Evolutionary conservation across 306 rosid genomes (phyloP).

Genomic region (Gastrolobium villosum): DNA sequence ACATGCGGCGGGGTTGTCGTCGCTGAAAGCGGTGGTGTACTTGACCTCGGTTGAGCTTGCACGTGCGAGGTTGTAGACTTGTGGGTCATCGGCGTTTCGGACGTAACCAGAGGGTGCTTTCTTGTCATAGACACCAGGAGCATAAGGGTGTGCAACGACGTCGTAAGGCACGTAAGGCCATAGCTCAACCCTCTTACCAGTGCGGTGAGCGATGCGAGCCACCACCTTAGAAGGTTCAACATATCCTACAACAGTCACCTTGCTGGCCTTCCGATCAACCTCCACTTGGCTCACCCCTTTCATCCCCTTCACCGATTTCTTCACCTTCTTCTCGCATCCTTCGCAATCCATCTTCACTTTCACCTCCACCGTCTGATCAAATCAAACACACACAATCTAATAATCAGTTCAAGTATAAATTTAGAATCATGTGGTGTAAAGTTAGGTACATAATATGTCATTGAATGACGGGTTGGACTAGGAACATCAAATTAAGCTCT

Average conservation of each 20-base stretch:
- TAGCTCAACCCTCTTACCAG: constrained; percentile 83
- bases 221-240: constrained; percentile 77
- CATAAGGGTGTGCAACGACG: constrained; percentile 83
- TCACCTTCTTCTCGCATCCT: constrained; percentile 87
- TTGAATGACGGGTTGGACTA: too few species aligned
- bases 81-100: constrained; percentile 58
- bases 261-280: constrained; percentile 73
- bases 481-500: too few species aligned
- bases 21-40: constrained; percentile 91
- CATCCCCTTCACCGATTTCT: constrained; percentile 78
- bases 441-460: too few species aligned
- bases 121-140: constrained; percentile 73
- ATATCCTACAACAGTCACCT: constrained; percentile 77
- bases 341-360: constrained; percentile 92
- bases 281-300: constrained; percentile 76
- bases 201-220: constrained; percentile 71
- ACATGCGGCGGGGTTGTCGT: constrained; percentile 79
- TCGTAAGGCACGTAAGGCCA: constrained; percentile 96
- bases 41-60: constrained; percentile 85
- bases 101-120: constrained; percentile 90
- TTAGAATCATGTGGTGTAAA: too few species aligned
- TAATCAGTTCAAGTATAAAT: background rate
- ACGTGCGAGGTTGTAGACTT: constrained; percentile 62
- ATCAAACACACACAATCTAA: background rate
- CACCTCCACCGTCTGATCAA: constrained; percentile 80